phyloP scores from a whole-genome alignment of 1,284 basidiomycete species.

The Ustilago nuda region DNA sequence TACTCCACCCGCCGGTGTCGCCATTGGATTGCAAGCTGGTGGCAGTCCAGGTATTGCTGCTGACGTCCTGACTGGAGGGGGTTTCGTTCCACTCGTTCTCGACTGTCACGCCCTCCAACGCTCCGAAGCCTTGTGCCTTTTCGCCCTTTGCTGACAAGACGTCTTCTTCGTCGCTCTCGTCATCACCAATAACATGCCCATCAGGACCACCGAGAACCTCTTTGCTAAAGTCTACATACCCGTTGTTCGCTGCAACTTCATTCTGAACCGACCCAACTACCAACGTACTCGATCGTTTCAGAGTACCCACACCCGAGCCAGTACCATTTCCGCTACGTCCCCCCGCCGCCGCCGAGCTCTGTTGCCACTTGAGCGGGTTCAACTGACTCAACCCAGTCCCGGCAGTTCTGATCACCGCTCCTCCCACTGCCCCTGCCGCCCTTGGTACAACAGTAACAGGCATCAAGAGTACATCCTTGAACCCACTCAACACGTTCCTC shows the following conservation, averaged over 20 bases:
- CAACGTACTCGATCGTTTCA: constrained; percentile 18
- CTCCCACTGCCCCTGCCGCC: constrained; percentile 76
- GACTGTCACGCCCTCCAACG: constrained; percentile 3
- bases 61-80: constrained; percentile 11
- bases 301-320: constrained; percentile 13
- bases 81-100: constrained; percentile 47
- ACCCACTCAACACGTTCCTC: constrained; percentile 88
- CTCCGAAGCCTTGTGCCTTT: constrained; percentile 8
- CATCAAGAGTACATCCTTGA: constrained; percentile 86
- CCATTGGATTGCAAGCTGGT: constrained; percentile 7
- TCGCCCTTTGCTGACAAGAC: constrained; percentile 3
- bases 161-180: constrained; percentile 44
- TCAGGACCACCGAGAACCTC: constrained; percentile 42
- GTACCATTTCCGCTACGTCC: constrained; percentile 18
- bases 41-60: constrained; percentile 14
- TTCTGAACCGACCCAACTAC: not conserved
- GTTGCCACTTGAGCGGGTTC: constrained; percentile 60
- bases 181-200: constrained; percentile 32
- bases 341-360: constrained; percentile 18
- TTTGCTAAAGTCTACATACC: constrained; percentile 58
- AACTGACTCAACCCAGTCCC: constrained; percentile 52
- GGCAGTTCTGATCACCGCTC: constrained; percentile 56
- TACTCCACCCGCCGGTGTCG: constrained; percentile 10
- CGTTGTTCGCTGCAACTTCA: constrained; percentile 29
- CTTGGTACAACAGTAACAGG: constrained; percentile 96